Percentiles rank a stretch among this genome's conserved stretches.
Evolutionary conservation across 768 basidiomycete genomes (phyloP).

Genomic region (Tephrocybe sp.): DNA sequence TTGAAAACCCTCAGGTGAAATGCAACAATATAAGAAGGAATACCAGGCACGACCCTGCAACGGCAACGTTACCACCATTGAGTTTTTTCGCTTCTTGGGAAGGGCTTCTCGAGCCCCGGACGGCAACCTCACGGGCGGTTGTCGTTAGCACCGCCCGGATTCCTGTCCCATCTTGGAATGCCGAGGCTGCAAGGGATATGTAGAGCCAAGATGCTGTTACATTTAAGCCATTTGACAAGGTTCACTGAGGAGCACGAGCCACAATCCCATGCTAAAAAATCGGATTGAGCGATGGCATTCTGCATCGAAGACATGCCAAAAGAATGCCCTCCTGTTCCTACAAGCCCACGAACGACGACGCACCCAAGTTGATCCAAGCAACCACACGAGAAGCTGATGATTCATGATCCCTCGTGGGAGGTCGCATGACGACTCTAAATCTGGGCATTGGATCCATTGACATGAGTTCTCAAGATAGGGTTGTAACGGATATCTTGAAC

Average conservation of each 20-base stretch:
- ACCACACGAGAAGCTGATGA: no score
- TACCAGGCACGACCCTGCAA: slow-evolving; percentile 1
- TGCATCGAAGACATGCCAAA: neutral
- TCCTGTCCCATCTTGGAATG: neutral
- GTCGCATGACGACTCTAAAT: no score
- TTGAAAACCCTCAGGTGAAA: neutral
- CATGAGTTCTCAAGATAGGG: no score
- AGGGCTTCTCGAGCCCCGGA: slow-evolving; percentile 9
- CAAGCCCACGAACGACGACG: neutral
- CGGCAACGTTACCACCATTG: slow-evolving; percentile 4
- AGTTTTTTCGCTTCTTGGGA: slow-evolving; percentile 4
- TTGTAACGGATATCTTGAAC: no score
- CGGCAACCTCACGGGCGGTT: neutral
- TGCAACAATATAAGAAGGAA: neutral
- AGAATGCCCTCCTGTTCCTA: neutral
- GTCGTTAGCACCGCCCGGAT: neutral
- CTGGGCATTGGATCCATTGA: no score
- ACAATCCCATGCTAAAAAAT: neutral
- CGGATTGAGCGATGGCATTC: neutral
- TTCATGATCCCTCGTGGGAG: no score
- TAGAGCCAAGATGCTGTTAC: neutral
- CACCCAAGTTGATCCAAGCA: no score
- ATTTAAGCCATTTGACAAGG: neutral
- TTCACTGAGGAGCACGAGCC: neutral
- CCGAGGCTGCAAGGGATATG: neutral